Conservation (phyloP, 2,329 filamentous ascomycete species). For the Curvularia sp. region DNA sequence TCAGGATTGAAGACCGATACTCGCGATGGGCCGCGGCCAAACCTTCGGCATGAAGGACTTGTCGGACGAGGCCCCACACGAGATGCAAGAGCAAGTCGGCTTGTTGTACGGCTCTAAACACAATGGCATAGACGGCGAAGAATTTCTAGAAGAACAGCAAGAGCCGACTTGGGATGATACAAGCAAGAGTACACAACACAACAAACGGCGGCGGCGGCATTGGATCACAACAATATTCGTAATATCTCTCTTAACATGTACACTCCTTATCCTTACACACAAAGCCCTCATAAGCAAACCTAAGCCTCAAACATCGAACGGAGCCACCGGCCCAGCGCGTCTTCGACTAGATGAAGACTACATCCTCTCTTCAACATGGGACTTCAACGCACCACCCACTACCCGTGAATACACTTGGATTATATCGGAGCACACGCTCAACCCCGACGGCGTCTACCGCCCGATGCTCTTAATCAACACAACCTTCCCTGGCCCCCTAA, state of each 20-base stretch:
- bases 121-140: conserved; percentile 11
- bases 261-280: conserved; percentile 7
- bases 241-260: conserved; percentile 20
- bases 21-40: conserved; percentile 9
- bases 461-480: conserved; percentile 53
- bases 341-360: conserved; percentile 50
- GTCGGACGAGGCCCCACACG: conserved; percentile 3
- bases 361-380: conserved; percentile 64
- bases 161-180: conserved; percentile 20
- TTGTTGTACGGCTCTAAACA: conserved; percentile 23
- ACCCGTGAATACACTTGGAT: conserved; percentile 67
- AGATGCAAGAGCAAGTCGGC: conserved; percentile 30
- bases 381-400: conserved; percentile 58
- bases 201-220: conserved; percentile 8
- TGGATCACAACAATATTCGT: conserved; percentile 24
- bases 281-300: not conserved
- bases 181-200: conserved; percentile 3
- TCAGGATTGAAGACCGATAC: not conserved
- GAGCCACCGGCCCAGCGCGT: conserved; percentile 7
- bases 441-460: conserved; percentile 61
- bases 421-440: conserved; percentile 63
- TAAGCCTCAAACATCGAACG: not conserved
- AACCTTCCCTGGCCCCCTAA: conserved; percentile 50
- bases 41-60: conserved; percentile 16
- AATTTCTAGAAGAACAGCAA: conserved; percentile 15